Conservation (phyloP, 495 filamentous ascomycete genomes). For the Bathelium albidoporum region DNA sequence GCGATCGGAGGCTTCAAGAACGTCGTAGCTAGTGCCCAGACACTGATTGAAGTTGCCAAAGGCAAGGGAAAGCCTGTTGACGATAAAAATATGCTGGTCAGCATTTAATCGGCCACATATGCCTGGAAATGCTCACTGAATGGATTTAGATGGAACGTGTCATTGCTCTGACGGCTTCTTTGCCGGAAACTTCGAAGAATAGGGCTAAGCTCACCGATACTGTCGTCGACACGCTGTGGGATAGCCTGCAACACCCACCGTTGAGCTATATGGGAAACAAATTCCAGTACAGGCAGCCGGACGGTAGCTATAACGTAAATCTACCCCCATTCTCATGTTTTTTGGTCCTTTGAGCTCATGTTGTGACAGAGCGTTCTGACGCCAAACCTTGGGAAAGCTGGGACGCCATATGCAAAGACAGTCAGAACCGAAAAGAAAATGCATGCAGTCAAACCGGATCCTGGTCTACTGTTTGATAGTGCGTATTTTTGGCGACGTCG, state of each 20-base stretch:
- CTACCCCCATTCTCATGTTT: background rate
- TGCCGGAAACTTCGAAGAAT: constrained; percentile 39
- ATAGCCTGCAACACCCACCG: constrained; percentile 47
- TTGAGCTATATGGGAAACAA: constrained; percentile 53
- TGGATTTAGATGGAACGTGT: background rate
- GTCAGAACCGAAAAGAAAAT: background rate
- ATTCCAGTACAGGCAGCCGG: constrained; percentile 56
- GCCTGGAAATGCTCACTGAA: background rate
- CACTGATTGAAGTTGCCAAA: background rate
- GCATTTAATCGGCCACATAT: background rate
- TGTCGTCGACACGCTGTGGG: constrained; percentile 63
- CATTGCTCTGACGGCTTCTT: constrained; percentile 13
- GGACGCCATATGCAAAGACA: constrained; percentile 40
- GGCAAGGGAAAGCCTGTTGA: background rate
- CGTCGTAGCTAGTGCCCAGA: background rate
- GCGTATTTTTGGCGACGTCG: constrained; percentile 24
- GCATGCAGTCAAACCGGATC: constrained; percentile 31
- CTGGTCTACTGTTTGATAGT: constrained; percentile 44
- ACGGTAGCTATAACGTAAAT: constrained; percentile 51
- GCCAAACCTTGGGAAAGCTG: constrained; percentile 45
- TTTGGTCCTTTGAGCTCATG: background rate
- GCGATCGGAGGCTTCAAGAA: background rate
- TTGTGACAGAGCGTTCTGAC: constrained; percentile 37
- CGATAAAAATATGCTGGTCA: background rate
- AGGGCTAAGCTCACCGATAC: constrained; percentile 55